These are phyloP conservation scores for Populus trichocarpa DNA, from an alignment of 441 rosid species.

Conservation along the genomic window DNA sequence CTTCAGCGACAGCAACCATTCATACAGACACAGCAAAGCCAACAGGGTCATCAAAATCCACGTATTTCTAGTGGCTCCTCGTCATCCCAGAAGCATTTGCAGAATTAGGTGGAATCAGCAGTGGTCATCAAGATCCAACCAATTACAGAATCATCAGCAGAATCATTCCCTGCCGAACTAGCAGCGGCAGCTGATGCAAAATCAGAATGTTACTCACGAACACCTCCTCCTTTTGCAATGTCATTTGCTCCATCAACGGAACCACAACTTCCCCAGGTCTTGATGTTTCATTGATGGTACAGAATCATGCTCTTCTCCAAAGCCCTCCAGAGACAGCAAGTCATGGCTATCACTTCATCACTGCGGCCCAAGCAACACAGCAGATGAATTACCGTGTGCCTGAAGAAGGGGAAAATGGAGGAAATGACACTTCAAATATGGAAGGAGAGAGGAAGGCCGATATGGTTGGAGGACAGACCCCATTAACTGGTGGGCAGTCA, in stretches of 20 bases:
- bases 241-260: too few relatives aligned
- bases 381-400: conserved; percentile 58
- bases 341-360: conserved; percentile 59
- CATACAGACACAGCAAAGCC: too few relatives aligned
- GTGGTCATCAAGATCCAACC: too few relatives aligned
- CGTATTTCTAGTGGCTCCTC: conserved; percentile 31
- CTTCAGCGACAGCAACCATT: too few relatives aligned
- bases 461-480: conserved; percentile 49
- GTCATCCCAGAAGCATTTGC: conserved; percentile 75
- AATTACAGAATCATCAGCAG: conserved; percentile 63
- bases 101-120: conserved; percentile 47
- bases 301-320: too few relatives aligned
- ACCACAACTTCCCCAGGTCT: too few relatives aligned
- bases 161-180: conserved; percentile 46
- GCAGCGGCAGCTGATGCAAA: too few relatives aligned
- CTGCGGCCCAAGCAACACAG: conserved; percentile 64
- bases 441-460: conserved; percentile 71
- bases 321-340: conserved; percentile 62
- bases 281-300: too few relatives aligned
- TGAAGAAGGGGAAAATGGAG: conserved; percentile 67
- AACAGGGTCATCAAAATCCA: too few relatives aligned
- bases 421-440: conserved; percentile 34
- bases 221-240: too few relatives aligned
- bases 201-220: too few relatives aligned
- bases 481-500: conserved; percentile 43